phyloP scores from a whole-genome alignment of 192 early-diverging fungal genomes.

The Phycomyces blakesleeanus region DNA sequence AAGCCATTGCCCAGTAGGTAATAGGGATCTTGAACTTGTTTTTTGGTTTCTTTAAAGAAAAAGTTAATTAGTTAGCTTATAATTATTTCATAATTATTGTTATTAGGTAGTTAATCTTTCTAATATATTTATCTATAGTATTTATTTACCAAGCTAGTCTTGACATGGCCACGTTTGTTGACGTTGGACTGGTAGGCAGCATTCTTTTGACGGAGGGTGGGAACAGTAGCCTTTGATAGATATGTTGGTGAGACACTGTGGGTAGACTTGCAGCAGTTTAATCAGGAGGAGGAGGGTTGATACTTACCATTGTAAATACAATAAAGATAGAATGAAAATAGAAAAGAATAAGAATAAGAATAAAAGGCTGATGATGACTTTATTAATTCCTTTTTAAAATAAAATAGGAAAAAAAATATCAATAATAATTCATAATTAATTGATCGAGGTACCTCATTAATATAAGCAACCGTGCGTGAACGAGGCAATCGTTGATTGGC shows the following conservation, averaged over 20 bases:
- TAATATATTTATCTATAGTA: no score
- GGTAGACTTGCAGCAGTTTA: neutral
- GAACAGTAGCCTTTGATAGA: constrained; percentile 24
- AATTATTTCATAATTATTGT: no score
- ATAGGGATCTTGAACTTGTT: constrained; percentile 15
- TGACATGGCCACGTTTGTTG: constrained; percentile 34
- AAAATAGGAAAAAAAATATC: no score
- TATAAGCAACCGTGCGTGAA: neutral
- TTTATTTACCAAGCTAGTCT: constrained; percentile 31
- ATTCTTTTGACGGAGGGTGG: constrained; percentile 35
- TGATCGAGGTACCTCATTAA: neutral
- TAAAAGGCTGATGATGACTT: no score
- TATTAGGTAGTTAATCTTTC: no score
- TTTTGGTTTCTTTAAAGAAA: constrained; percentile 15
- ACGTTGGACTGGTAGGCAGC: constrained; percentile 33
- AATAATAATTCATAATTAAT: no score
- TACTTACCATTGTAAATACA: constrained; percentile 5
- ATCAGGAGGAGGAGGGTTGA: no score
- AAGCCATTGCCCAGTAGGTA: constrained; percentile 15
- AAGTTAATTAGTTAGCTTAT: no score
- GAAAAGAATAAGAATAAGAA: neutral
- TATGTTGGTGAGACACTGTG: neutral
- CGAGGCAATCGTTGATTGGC: constrained; percentile 1
- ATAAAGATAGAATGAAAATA: neutral
- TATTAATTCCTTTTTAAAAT: no score